Evolutionary conservation across 2,329 filamentous ascomycete genomes (phyloP).

Genomic region (Colletotrichum zoysiae): DNA sequence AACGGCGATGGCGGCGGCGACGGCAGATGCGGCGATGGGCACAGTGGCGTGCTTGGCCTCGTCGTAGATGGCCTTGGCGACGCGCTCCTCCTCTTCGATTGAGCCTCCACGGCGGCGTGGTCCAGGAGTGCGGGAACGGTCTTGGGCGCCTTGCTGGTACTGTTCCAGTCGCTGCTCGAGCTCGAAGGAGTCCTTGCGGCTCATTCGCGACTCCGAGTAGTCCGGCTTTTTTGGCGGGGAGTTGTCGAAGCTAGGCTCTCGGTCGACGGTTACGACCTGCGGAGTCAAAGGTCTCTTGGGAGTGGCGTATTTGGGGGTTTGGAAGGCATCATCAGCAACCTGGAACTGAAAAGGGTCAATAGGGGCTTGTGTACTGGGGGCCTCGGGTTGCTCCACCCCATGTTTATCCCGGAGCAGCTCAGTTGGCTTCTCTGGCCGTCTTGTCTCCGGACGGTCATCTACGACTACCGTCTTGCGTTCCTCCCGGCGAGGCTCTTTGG

Average conservation of each 20-base stretch:
- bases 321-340: slow-evolving; percentile 65
- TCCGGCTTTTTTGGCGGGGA: slow-evolving; percentile 48
- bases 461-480: slow-evolving; percentile 40
- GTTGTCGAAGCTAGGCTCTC: slow-evolving; percentile 64
- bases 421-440: slow-evolving; percentile 47
- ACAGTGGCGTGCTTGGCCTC: slow-evolving; percentile 62
- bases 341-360: slow-evolving; percentile 72
- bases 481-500: slow-evolving; percentile 44
- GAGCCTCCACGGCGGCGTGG: slow-evolving; percentile 40
- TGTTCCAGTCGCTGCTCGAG: slow-evolving; percentile 52
- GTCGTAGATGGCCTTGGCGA: slow-evolving; percentile 59
- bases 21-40: slow-evolving; percentile 60
- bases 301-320: slow-evolving; percentile 54
- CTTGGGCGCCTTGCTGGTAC: slow-evolving; percentile 44
- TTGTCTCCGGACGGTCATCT: slow-evolving; percentile 43
- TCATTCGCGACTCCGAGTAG: slow-evolving; percentile 54
- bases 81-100: slow-evolving; percentile 56
- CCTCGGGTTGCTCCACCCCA: slow-evolving; percentile 40
- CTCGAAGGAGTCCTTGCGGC: slow-evolving; percentile 65
- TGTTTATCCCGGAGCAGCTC: slow-evolving; percentile 34
- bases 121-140: slow-evolving; percentile 44
- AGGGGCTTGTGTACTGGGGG: slow-evolving; percentile 47
- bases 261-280: slow-evolving; percentile 65
- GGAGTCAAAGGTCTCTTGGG: slow-evolving; percentile 61
- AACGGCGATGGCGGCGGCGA: slow-evolving; percentile 61